Evolutionary conservation across 768 basidiomycete genomes (phyloP).

Genomic region (Cubamyces lactineus): DNA sequence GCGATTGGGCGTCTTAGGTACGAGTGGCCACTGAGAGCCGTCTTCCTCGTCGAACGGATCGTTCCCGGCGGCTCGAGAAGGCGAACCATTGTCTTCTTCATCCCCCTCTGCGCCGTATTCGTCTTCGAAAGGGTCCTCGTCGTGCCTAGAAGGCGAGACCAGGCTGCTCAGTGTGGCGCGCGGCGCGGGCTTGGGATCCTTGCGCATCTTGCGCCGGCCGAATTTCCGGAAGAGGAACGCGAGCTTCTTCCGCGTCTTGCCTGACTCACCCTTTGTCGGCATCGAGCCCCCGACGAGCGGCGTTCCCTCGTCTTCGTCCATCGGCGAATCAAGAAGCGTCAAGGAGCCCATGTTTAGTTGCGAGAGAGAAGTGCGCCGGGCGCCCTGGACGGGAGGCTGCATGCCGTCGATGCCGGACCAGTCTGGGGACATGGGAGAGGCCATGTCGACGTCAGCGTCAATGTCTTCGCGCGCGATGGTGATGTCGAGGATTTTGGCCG

Average conservation of each 20-base stretch:
- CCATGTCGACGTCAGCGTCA: not conserved
- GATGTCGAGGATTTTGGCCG: not conserved
- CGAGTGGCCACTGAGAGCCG: not conserved
- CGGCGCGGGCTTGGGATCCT: not conserved
- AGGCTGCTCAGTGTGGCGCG: not conserved
- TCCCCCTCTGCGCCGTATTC: not conserved
- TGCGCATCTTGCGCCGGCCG: not conserved
- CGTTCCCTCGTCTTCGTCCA: slow-evolving; percentile 3
- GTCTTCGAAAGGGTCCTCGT: not conserved
- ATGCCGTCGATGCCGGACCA: not conserved
- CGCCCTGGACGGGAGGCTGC: not conserved
- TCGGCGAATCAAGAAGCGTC: not conserved
- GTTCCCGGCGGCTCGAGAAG: not conserved
- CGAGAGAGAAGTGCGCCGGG: not conserved
- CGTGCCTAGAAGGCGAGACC: not conserved
- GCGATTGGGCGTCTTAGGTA: slow-evolving; percentile 3
- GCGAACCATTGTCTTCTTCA: not conserved
- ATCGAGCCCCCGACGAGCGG: not conserved
- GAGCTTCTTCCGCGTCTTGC: not conserved
- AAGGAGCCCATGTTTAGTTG: not conserved
- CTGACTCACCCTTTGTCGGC: not conserved
- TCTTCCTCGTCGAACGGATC: not conserved
- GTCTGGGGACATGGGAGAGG: not conserved
- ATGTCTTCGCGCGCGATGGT: not conserved
- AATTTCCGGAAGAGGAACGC: not conserved